Percentiles rank a stretch among this genome's conserved stretches.
These are phyloP conservation scores for Tolypocladium paradoxum DNA, from an alignment of 2,329 filamentous ascomycete species.

Conservation along the genomic window DNA sequence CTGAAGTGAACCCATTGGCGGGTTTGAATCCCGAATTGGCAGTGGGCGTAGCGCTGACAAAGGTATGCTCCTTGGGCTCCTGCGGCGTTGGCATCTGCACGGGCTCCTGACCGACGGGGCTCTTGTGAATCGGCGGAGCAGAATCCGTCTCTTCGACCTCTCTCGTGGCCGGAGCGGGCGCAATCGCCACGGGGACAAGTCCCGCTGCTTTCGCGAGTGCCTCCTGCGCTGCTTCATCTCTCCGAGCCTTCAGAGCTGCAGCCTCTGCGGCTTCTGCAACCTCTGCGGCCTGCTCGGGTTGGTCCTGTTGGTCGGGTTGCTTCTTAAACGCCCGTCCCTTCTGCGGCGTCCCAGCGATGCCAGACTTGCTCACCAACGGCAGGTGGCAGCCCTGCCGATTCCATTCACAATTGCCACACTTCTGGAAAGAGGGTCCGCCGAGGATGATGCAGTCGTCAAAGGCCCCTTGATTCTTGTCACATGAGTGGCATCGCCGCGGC, in stretches of 20 bases:
- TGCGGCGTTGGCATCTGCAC: slow-evolving; percentile 15
- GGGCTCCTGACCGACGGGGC: slow-evolving; percentile 9
- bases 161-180: background rate
- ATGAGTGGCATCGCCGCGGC: slow-evolving; percentile 27
- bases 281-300: background rate
- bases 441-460: slow-evolving; percentile 35
- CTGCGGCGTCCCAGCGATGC: background rate
- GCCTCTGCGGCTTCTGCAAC: background rate
- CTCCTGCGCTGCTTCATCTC: slow-evolving; percentile 1
- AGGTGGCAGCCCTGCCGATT: slow-evolving; percentile 27
- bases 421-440: slow-evolving; percentile 29
- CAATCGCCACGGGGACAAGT: slow-evolving; percentile 1
- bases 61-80: slow-evolving; percentile 11
- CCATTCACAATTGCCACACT: slow-evolving; percentile 43
- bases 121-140: slow-evolving; percentile 4
- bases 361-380: slow-evolving; percentile 1
- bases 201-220: slow-evolving; percentile 2
- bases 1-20: background rate
- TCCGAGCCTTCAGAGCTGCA: background rate
- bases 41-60: background rate
- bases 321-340: background rate
- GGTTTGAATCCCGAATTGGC: background rate
- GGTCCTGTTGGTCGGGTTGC: background rate
- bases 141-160: background rate
- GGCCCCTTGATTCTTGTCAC: slow-evolving; percentile 29